Evolutionary conservation across 1,284 basidiomycete genomes (phyloP), one percentile per base, ranked within the genome.

Genomic region (Grifola frondosa): DNA sequence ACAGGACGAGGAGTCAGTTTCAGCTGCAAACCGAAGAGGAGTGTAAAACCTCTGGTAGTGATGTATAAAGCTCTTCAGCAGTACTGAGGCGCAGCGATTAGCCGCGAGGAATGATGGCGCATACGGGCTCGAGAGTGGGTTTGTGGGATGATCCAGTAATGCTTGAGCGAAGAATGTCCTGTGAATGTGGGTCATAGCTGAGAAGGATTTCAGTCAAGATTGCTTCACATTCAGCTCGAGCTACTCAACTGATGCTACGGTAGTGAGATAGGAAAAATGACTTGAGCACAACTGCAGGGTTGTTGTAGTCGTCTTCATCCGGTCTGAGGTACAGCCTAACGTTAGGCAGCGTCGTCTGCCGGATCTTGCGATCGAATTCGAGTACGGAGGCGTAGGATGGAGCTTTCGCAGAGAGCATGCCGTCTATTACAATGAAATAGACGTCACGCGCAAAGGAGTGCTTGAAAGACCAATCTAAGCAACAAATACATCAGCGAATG

Each of bases 101-200:
- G 66, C 64, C 6, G 68, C 63, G 5, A 71, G 57, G 57, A 70
- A 69, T 4, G 68, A 70, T 5, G 67, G 68, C 1, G 68, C 66
- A 40, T 68, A 71, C 4, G 59, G 66, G 43, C 67, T 68, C 19
- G 65, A 56, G 12, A 70, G 55, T 2, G 69, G 68, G 42, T 69
- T 68, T 11, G 49, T 56, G 4, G 69, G 69, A 34, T 68, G 51
- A 36, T 71, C 67, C 8, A 65, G 58, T 0, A 71, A 50, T 6
- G 69, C 68, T 38, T 68, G 64, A 6, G 68, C 64, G 48, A 71
- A 71, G 58, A 62, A 69, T 6, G 64, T 65, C 24, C 69, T 60
- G 48, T 70, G 68, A 6, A 69, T 60, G 43, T 60, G 63, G 15
- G 69, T 52, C 46, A 69, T 56, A 13, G 59, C 66, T 68, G 28